These are phyloP conservation scores for Apophysomyces trapeziformis DNA, from an alignment of 371 early-diverging fungal species.

Conservation along the genomic window DNA sequence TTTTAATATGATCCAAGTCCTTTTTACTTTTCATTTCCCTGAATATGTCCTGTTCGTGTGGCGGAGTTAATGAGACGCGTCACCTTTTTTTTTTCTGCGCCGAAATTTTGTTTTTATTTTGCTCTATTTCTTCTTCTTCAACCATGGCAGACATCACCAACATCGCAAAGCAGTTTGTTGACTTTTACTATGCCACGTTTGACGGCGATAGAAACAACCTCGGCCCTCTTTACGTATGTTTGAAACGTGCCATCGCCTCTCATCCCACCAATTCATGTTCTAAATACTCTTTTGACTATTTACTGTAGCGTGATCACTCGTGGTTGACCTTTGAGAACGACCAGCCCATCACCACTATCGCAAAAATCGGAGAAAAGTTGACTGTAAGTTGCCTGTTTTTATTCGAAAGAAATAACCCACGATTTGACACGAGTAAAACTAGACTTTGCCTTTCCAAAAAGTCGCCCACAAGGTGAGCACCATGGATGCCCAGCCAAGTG, in stretches of 20 bases:
- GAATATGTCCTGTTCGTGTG: not conserved
- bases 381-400: conserved; percentile 55
- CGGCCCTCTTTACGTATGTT: conserved; percentile 81
- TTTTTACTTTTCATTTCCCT: too few species aligned
- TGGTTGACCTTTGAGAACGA: conserved; percentile 68
- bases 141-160: conserved; percentile 47
- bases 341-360: too few species aligned
- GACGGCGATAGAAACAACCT: conserved; percentile 68
- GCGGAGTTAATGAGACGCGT: conserved; percentile 4
- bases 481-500: conserved; percentile 80
- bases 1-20: too few species aligned
- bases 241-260: too few species aligned
- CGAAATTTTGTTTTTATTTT: conserved; percentile 12
- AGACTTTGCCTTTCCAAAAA: too few species aligned
- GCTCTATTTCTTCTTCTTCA: conserved; percentile 16
- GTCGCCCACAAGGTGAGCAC: conserved; percentile 74
- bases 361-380: conserved; percentile 77
- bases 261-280: too few species aligned
- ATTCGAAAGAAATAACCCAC: too few species aligned
- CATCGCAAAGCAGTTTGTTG: conserved; percentile 75
- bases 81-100: not conserved
- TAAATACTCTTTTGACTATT: too few species aligned
- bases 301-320: conserved; percentile 70
- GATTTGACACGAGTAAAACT: too few species aligned
- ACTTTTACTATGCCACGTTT: conserved; percentile 88